Evolutionary conservation across 1,284 basidiomycete species (phyloP).

Genomic region (Pyrrhoderma noxium): DNA sequence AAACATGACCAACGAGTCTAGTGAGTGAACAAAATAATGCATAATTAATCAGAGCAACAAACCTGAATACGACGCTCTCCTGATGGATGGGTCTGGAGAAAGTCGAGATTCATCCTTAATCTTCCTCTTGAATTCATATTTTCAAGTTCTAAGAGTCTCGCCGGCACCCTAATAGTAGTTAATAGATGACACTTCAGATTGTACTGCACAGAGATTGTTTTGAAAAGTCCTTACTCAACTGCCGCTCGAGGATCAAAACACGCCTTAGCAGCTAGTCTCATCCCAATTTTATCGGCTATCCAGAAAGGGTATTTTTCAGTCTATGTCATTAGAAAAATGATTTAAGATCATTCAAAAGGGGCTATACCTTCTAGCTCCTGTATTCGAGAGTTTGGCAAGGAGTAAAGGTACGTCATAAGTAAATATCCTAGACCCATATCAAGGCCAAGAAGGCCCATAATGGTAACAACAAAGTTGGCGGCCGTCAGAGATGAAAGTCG

Average conservation of each 20-base stretch:
- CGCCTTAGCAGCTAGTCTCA: constrained; percentile 66
- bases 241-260: constrained; percentile 78
- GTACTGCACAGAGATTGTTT: not conserved
- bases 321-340: constrained; percentile 1
- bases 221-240: constrained; percentile 50
- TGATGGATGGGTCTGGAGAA: constrained; percentile 73
- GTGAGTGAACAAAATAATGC: too few species aligned
- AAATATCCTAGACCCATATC: constrained; percentile 42
- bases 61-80: constrained; percentile 66
- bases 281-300: constrained; percentile 77
- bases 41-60: constrained; percentile 23
- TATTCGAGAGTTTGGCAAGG: constrained; percentile 78
- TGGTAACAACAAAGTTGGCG: constrained; percentile 38
- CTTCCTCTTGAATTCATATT: constrained; percentile 19
- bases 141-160: constrained; percentile 51
- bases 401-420: constrained; percentile 51
- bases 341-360: too few species aligned
- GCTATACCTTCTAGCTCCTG: constrained; percentile 81
- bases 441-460: constrained; percentile 48
- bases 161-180: constrained; percentile 50
- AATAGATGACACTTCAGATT: constrained; percentile 9
- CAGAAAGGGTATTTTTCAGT: too few species aligned
- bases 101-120: constrained; percentile 33
- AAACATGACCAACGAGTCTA: too few species aligned
- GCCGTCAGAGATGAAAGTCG: constrained; percentile 55